These are phyloP conservation scores for Citrus trifoliata DNA, from an alignment of 345 rosid genomes.

Conservation along the genomic window DNA sequence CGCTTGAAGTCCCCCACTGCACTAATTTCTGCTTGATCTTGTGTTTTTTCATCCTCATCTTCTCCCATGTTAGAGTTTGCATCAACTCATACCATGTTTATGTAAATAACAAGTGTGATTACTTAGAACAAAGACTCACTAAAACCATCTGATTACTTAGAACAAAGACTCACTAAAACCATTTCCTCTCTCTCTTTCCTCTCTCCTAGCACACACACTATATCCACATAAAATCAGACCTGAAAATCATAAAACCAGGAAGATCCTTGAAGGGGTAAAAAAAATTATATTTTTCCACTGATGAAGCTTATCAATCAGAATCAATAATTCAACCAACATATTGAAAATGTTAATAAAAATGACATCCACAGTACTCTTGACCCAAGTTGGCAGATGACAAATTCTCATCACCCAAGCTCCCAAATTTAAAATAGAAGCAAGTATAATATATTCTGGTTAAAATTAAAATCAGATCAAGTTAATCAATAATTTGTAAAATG, in stretches of 20 bases:
- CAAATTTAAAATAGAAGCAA: neutral
- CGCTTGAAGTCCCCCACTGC: conserved; percentile 23
- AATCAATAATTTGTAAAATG: neutral
- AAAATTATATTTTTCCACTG: neutral
- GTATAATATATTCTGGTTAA: neutral
- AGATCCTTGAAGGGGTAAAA: neutral
- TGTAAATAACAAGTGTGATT: neutral
- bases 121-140: neutral
- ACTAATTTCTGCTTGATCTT: conserved; percentile 31
- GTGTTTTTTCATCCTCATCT: neutral
- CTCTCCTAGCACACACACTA: neutral
- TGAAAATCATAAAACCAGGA: neutral
- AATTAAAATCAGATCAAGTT: neutral
- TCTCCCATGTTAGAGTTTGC: conserved; percentile 9
- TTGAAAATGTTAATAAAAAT: neutral
- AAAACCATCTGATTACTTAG: neutral
- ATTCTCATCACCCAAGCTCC: neutral
- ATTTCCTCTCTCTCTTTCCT: neutral
- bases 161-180: neutral
- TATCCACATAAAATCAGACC: neutral
- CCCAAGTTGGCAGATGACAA: neutral
- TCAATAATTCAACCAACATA: neutral
- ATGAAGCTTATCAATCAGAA: neutral
- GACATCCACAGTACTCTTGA: neutral
- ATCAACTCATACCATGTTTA: conserved; percentile 13